A percentile compares a stretch with the other conserved stretches of the same genome.
phyloP scores from a whole-genome alignment of 768 basidiomycete species.

The Auriculariales sp. region DNA sequence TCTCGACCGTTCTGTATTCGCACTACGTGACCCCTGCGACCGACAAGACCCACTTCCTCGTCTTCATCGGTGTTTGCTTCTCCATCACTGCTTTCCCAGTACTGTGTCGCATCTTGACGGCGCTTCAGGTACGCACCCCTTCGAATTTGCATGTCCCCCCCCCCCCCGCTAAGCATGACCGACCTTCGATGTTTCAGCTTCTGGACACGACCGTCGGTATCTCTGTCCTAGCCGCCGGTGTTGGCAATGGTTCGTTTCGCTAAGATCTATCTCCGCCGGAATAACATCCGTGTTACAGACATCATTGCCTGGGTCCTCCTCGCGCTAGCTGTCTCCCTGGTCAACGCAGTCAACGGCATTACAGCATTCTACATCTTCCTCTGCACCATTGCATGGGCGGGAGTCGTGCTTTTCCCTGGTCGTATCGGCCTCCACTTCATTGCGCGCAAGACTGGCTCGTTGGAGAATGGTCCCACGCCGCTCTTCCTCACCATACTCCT shows the following conservation, averaged over 20 bases:
- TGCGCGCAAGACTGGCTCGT: constrained; percentile 20
- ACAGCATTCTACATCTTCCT: constrained; percentile 30
- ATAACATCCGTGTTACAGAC: constrained; percentile 9
- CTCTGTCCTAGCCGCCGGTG: constrained; percentile 68
- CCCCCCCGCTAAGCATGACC: constrained; percentile 46
- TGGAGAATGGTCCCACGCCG: constrained; percentile 53
- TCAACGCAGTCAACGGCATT: constrained; percentile 23
- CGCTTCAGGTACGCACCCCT: too few species aligned
- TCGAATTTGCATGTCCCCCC: too few species aligned
- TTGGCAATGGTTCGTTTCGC: constrained; percentile 37
- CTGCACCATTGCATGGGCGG: constrained; percentile 22
- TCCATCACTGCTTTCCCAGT: constrained; percentile 76
- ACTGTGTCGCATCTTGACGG: constrained; percentile 39
- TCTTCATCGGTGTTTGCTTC: constrained; percentile 75
- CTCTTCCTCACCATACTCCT: constrained; percentile 69
- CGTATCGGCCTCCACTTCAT: constrained; percentile 20
- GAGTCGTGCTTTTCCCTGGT: constrained; percentile 22
- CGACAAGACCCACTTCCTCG: constrained; percentile 67
- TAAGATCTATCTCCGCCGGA: constrained; percentile 1
- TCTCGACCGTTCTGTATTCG: constrained; percentile 60
- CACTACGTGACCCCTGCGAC: constrained; percentile 43
- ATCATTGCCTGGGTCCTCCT: constrained; percentile 18
- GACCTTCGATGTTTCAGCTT: constrained; percentile 68
- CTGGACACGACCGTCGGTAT: constrained; percentile 77
- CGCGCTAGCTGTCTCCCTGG: constrained; percentile 22